A percentile compares a stretch with the other conserved stretches of the same genome.
These are phyloP conservation scores for Candida maltosa DNA, from an alignment of 805 yeast genomes.

Conservation along the genomic window DNA sequence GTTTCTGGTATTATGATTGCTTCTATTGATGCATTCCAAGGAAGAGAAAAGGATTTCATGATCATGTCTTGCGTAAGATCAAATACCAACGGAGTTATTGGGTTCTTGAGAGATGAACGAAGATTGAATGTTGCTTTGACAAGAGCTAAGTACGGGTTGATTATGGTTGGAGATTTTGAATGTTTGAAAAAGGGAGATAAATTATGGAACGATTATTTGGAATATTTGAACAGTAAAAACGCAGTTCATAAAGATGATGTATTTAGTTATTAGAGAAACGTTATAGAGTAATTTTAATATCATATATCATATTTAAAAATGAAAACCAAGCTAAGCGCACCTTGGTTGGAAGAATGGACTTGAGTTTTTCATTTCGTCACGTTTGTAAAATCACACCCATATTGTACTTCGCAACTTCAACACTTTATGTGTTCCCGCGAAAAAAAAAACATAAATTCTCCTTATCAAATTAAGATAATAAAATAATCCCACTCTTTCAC, in stretches of 20 bases:
- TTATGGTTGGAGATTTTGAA: conserved; percentile 36
- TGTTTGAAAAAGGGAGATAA: conserved; percentile 46
- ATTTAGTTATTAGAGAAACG: conserved; percentile 8
- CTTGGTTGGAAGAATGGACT: no score
- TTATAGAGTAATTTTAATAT: no score
- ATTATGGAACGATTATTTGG: conserved; percentile 51
- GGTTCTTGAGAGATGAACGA: conserved; percentile 81
- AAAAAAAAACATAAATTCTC: no score
- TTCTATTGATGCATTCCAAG: conserved; percentile 66
- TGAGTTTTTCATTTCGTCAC: no score
- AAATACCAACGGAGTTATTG: conserved; percentile 69
- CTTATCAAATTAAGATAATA: no score
- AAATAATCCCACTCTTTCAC: no score
- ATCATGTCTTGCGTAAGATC: conserved; percentile 58
- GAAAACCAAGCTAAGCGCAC: no score
- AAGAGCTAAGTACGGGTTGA: conserved; percentile 79
- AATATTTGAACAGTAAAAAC: conserved; percentile 29
- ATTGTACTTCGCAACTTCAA: no score
- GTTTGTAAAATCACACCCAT: no score
- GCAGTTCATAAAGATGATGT: conserved; percentile 6
- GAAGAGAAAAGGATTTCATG: conserved; percentile 53
- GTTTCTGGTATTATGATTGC: conserved; percentile 44
- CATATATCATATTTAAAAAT: no score
- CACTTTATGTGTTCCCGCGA: no score
- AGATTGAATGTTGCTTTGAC: conserved; percentile 88